These are phyloP conservation scores for Aspergillus ibericus DNA, from an alignment of 2,329 filamentous ascomycete genomes.

Conservation along the genomic window DNA sequence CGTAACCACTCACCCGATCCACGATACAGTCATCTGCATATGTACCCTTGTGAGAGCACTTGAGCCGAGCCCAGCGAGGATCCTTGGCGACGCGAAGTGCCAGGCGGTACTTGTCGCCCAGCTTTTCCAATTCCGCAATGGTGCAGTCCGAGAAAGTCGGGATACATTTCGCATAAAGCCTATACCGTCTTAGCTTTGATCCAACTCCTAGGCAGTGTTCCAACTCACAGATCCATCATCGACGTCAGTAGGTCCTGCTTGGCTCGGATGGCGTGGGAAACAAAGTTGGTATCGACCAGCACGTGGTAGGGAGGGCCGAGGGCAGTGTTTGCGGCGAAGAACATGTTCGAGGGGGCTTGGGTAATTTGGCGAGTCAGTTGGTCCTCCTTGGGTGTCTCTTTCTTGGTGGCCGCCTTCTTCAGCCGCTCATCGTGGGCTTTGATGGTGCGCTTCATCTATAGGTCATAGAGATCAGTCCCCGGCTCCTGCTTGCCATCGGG, in stretches of 20 bases:
- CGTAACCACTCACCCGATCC: constrained; percentile 54
- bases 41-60: constrained; percentile 86
- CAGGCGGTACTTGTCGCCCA: constrained; percentile 84
- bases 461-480: not conserved
- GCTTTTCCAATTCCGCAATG: constrained; percentile 83
- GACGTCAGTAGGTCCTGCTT: constrained; percentile 85
- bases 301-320: constrained; percentile 80
- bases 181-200: constrained; percentile 10
- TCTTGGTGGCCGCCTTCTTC: constrained; percentile 16
- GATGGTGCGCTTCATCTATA: constrained; percentile 24
- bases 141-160: constrained; percentile 83
- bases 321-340: constrained; percentile 86
- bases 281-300: constrained; percentile 85
- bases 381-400: constrained; percentile 18
- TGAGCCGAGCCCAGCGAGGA: constrained; percentile 79
- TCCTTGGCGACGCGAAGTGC: constrained; percentile 84
- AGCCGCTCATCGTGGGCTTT: constrained; percentile 23
- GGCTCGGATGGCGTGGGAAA: constrained; percentile 84
- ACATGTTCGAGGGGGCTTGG: constrained; percentile 73
- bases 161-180: constrained; percentile 85
- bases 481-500: constrained; percentile 40
- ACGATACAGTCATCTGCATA: constrained; percentile 87
- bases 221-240: constrained; percentile 72
- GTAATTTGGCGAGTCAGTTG: constrained; percentile 18
- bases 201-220: not conserved